These are phyloP conservation scores for Solanum sitiens DNA, from an alignment of 257 asterid species.

Conservation along the genomic window DNA sequence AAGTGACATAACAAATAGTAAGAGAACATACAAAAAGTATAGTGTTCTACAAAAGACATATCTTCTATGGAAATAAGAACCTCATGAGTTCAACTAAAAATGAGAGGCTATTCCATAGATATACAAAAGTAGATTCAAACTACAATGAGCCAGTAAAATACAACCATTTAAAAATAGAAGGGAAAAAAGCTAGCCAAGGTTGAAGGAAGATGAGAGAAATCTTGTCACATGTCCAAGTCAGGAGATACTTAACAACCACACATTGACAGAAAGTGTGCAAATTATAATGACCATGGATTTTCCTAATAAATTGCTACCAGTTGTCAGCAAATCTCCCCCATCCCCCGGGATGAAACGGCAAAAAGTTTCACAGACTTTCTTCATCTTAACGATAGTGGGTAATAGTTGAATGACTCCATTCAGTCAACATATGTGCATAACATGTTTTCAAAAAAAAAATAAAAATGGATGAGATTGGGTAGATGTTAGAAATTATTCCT, in stretches of 20 bases:
- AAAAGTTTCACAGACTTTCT: background rate
- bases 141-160: background rate
- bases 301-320: background rate
- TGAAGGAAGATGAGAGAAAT: background rate
- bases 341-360: background rate
- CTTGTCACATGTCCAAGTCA: background rate
- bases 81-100: background rate
- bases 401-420: background rate
- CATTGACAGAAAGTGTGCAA: background rate
- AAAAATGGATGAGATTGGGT: too few relatives aligned
- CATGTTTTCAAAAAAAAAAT: too few relatives aligned
- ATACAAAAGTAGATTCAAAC: background rate
- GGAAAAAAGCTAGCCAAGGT: background rate
- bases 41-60: background rate
- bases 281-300: background rate
- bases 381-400: background rate
- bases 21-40: background rate
- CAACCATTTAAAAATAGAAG: background rate
- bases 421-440: background rate
- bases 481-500: background rate
- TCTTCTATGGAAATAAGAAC: background rate
- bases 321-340: background rate
- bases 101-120: background rate
- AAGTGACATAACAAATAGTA: background rate
- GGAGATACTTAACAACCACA: background rate